These are phyloP conservation scores for Corynascus novoguineensis DNA, from an alignment of 495 filamentous ascomycete genomes.

Conservation along the genomic window DNA sequence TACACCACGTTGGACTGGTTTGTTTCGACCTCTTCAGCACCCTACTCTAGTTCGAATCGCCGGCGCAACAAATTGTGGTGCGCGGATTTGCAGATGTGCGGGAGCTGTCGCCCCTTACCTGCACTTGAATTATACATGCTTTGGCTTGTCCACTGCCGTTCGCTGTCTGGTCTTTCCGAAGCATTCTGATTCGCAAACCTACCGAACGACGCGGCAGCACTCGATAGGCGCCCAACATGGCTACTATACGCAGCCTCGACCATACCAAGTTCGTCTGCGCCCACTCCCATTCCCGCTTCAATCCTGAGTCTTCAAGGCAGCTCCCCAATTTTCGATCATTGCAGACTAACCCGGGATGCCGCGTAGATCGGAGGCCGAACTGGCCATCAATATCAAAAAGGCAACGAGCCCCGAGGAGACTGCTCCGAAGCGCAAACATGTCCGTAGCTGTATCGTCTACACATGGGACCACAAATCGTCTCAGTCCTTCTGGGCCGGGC, in stretches of 20 bases:
- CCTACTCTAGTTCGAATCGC: no score
- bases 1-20: no score
- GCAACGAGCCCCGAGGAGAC: conserved; percentile 94
- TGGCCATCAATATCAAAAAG: conserved; percentile 93
- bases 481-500: conserved; percentile 90
- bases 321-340: neutral
- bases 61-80: no score
- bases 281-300: neutral
- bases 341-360: conserved; percentile 22
- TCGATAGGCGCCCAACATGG: conserved; percentile 35
- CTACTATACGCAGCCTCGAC: conserved; percentile 43
- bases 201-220: neutral
- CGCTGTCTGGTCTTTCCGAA: neutral
- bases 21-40: neutral
- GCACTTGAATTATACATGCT: neutral
- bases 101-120: neutral
- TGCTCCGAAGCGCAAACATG: conserved; percentile 97
- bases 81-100: neutral
- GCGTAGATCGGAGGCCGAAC: conserved; percentile 79
- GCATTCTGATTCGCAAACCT: neutral
- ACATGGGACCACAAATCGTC: conserved; percentile 99
- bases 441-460: conserved; percentile 95
- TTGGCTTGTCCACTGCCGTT: conserved; percentile 3
- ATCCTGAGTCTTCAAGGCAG: neutral
- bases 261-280: conserved; percentile 40